Base-by-base conservation (phyloP, 2,329 filamentous ascomycete genomes). In the Pleurostoma richardsiae region DNA sequence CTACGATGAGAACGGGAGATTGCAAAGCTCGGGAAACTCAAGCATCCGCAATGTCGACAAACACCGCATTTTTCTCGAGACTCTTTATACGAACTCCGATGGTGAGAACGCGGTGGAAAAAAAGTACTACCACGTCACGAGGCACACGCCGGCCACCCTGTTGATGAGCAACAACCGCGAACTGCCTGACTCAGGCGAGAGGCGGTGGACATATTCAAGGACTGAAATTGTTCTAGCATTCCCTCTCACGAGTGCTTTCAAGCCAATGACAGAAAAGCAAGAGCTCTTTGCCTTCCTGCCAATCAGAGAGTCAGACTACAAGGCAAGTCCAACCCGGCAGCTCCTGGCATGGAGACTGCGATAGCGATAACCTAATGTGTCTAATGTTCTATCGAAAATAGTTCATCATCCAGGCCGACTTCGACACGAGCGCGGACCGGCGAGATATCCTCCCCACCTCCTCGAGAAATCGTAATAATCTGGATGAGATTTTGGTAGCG, bases 381-480 rank as follows among this genome's bases (percentile, higher is more conserved):
- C 7, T 30, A 31, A 40, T 53, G 29, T 54, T 31, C 2, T 70
- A 19, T 19, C 19, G 19, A 19, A 19, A 19, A 19, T 19, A 19
- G 59, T 77, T 78, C 40, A 53, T 77, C 2, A 71, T 79, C 8
- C 73, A 78, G 6, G 62, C 70, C 5, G 73, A 78, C 49, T 78
- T 77, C 46, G 70, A 72, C 38, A 75, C 69, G 0, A 54, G 67
- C 11, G 72, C 70, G 4, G 73, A 59, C 49, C 60, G 74, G 1
- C 59, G 77, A 50, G 68, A 71, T 41, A 60, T 76, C 26, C 41
- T 66, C 1, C 49, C 50, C 0, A 58, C 56, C 3, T 73, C 71
- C 0, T 42, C 30, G 1, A 53, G 72, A 11, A 79, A 78, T 45
- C 19, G 43, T 3, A 49, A 30, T 0, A 61, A 77, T 0, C 48